Percentiles rank a stretch among this genome's conserved stretches.
These are phyloP conservation scores for Sugiyamaella americana DNA, from an alignment of 805 yeast genomes.

Conservation along the genomic window DNA sequence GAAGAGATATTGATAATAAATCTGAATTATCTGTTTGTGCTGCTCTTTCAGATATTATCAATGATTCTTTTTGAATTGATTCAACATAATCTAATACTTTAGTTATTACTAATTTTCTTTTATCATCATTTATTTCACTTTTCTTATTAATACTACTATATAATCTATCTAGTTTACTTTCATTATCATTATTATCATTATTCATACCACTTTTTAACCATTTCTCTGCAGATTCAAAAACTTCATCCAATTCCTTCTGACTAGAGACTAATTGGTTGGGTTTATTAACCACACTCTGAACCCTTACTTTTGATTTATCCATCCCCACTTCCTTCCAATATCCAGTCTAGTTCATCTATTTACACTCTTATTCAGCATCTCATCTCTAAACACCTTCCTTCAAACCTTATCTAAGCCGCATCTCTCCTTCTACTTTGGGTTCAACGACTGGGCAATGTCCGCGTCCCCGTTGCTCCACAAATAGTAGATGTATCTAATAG, in stretches of 20 bases:
- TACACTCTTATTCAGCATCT: too few relatives aligned
- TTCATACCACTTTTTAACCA: background rate
- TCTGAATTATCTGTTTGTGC: conserved; percentile 7
- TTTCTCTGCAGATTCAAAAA: background rate
- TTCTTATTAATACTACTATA: background rate
- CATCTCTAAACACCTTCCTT: too few relatives aligned
- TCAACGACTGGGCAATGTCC: too few relatives aligned
- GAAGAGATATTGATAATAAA: conserved; percentile 57
- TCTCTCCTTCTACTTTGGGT: too few relatives aligned
- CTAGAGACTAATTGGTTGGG: background rate
- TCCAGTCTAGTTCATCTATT: too few relatives aligned
- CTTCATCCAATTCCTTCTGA: background rate
- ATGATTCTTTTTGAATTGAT: background rate
- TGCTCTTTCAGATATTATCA: background rate
- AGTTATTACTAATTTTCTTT: background rate
- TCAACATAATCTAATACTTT: background rate
- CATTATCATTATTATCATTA: background rate
- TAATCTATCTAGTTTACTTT: background rate
- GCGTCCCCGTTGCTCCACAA: too few relatives aligned
- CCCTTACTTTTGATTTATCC: background rate
- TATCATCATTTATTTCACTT: background rate
- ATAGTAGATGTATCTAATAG: too few relatives aligned
- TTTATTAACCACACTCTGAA: background rate
- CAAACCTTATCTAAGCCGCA: too few relatives aligned
- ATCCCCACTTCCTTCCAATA: too few relatives aligned